These are phyloP conservation scores for Talaromyces proteolyticus DNA, from an alignment of 495 filamentous ascomycete genomes.

Conservation along the genomic window DNA sequence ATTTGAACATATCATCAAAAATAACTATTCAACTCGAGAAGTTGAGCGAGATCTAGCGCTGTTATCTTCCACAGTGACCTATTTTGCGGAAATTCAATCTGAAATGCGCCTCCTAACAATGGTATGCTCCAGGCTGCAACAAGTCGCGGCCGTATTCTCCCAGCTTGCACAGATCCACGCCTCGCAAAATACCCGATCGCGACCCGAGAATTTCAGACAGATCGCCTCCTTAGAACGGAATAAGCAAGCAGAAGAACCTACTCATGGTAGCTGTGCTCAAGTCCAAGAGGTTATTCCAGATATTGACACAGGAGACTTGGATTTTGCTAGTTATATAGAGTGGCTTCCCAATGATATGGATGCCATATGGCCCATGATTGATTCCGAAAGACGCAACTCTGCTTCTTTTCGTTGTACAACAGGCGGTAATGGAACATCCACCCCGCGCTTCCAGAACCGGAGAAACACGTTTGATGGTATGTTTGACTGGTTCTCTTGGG, in stretches of 20 bases:
- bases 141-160: slow-evolving; percentile 8
- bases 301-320: background rate
- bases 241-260: background rate
- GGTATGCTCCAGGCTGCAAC: slow-evolving; percentile 9
- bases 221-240: background rate
- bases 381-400: slow-evolving; percentile 2
- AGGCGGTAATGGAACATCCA: background rate
- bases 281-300: background rate
- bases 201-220: no score
- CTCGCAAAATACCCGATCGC: background rate
- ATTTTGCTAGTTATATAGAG: slow-evolving; percentile 1
- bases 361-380: slow-evolving; percentile 1
- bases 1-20: slow-evolving; percentile 10
- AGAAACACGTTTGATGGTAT: background rate
- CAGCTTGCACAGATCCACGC: slow-evolving; percentile 8
- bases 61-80: slow-evolving; percentile 4
- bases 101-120: slow-evolving; percentile 6
- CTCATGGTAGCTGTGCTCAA: background rate
- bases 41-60: slow-evolving; percentile 6
- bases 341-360: slow-evolving; percentile 10
- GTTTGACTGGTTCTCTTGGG: slow-evolving; percentile 12
- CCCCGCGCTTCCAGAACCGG: background rate
- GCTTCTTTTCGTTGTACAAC: background rate
- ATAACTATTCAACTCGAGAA: background rate
- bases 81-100: slow-evolving; percentile 7